Evolutionary conservation across 225 moss, liverwort and hornwort species (phyloP), one percentile per base, ranked within the genome.

Genomic region (Marchantia polymorpha): DNA sequence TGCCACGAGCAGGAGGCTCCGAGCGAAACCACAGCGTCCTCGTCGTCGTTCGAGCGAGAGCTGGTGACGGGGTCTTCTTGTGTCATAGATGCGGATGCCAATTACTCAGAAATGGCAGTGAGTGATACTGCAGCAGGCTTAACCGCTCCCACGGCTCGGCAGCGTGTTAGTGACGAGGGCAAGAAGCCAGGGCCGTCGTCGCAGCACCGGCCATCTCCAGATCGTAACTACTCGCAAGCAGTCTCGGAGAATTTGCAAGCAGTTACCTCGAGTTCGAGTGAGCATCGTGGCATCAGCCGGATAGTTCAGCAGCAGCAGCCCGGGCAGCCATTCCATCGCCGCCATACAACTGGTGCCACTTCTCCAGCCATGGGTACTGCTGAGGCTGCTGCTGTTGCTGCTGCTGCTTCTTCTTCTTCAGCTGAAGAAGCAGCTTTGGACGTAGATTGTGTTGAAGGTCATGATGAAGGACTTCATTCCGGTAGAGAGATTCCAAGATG

Each of bases 401-500:
- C 39, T 39, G 39, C 39, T 39, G 39, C 39, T 39, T 39, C 39
- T 39, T 39, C 39, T 39, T 39, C 39, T 39, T 39, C 39, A 39
- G 39, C 39, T 39, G 39, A 39, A 39, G 77, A 84, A 67, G 71
- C 74, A 10, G 69, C 76, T n/a, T 72, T 77, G 81, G 82, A 80
- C 79, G 76, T 80, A 72, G 72, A 86, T 74, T 72, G 47, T 49
- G 58, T 61, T 66, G 83, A 85, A 80, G 78, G 69, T 73, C 79
- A 82, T 68, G 84, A 79, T 71, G 80, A 83, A 77, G 83, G 61
- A 51, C 52, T 74, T 82, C 80, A 79, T 69, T 70, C 56, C 64
- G 78, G 78, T 80, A 88, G 82, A 79, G 75, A 83, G 85, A 29
- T 85, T 83, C 78, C 85, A 88, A 88, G 87, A 85, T 88, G 78